Evolutionary conservation across 805 yeast genomes (phyloP).

Genomic region (Saccharomycopsis microspora): DNA sequence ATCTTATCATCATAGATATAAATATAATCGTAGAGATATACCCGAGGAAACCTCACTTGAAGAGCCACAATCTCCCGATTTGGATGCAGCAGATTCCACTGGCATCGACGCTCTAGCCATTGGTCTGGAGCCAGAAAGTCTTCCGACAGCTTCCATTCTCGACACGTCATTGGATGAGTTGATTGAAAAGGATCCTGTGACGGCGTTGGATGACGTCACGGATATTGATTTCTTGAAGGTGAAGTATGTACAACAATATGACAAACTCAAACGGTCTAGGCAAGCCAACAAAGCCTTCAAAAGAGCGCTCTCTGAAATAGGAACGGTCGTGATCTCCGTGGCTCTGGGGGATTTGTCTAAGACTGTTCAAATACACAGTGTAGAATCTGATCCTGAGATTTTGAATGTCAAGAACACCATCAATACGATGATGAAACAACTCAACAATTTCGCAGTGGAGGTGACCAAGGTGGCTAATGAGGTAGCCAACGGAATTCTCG

Average conservation of each 20-base stretch:
- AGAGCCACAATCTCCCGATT: too few species aligned
- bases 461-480: constrained; percentile 82
- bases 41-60: too few species aligned
- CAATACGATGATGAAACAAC: constrained; percentile 82
- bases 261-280: constrained; percentile 11
- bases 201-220: constrained; percentile 9
- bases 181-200: constrained; percentile 10
- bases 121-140: too few species aligned
- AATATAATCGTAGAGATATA: neutral
- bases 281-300: constrained; percentile 60
- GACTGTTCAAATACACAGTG: constrained; percentile 62
- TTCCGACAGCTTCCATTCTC: too few species aligned
- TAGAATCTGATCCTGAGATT: constrained; percentile 70
- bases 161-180: neutral
- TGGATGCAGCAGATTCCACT: too few species aligned
- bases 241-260: constrained; percentile 8
- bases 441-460: constrained; percentile 70
- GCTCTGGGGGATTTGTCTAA: constrained; percentile 83
- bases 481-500: constrained; percentile 82
- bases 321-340: constrained; percentile 78
- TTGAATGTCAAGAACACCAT: constrained; percentile 70
- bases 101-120: too few species aligned
- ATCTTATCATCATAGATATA: constrained; percentile 9
- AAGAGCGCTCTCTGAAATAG: constrained; percentile 66
- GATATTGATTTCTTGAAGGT: constrained; percentile 9